These are phyloP conservation scores for Babesia sp. DNA, from an alignment of 169 alveolate species.

Conservation along the genomic window DNA sequence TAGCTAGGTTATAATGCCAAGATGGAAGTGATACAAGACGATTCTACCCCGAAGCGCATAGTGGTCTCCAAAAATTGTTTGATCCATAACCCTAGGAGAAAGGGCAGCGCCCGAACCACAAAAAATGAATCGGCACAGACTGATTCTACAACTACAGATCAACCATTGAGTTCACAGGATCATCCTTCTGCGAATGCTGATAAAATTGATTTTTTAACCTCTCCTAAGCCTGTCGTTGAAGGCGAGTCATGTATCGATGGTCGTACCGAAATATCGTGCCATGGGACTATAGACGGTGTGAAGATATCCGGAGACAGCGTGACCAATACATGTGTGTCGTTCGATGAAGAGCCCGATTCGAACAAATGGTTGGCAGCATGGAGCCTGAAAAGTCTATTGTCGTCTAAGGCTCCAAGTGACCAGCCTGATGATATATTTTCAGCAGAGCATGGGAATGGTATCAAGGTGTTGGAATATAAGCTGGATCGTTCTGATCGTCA, in stretches of 20 bases:
- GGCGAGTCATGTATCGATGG: no score
- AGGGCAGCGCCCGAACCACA: not conserved
- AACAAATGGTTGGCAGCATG: constrained; percentile 12
- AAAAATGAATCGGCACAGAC: no score
- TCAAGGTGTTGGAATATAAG: not conserved
- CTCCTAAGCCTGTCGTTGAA: no score
- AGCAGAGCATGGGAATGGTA: not conserved
- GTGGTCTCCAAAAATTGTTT: not conserved
- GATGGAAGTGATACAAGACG: not conserved
- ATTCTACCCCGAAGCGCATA: not conserved
- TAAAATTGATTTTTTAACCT: no score
- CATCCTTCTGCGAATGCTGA: no score
- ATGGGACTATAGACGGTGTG: no score
- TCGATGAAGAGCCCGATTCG: not conserved
- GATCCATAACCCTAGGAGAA: not conserved
- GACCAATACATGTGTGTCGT: not conserved
- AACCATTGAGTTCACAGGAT: no score
- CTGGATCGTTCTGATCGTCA: constrained; percentile 17
- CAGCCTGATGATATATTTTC: not conserved
- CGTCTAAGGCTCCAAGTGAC: not conserved
- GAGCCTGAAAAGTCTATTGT: constrained; percentile 10
- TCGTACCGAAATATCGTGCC: no score
- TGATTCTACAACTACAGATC: no score
- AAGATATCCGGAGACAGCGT: not conserved
- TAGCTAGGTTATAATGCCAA: not conserved